Conservation (phyloP, 228 moss, liverwort and hornwort species). For the Sphagnum magellanicum region DNA sequence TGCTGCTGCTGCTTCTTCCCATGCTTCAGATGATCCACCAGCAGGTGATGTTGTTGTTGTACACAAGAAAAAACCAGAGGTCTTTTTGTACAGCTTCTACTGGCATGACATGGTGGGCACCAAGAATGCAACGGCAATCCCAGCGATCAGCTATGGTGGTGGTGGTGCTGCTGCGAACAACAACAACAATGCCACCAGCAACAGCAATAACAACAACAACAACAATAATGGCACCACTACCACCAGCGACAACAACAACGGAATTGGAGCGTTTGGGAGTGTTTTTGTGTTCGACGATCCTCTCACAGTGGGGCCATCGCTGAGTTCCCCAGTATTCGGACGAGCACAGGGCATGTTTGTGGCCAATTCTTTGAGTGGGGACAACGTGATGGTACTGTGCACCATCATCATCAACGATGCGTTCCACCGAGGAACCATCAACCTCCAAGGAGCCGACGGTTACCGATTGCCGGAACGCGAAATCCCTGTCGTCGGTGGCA, state of each 20-base stretch:
- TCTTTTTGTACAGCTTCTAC: slow-evolving; percentile 1
- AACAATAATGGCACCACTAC: too few relatives aligned
- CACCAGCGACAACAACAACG: not conserved
- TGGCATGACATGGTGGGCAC: slow-evolving; percentile 1
- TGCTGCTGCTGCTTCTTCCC: too few relatives aligned
- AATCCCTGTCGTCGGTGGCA: not conserved
- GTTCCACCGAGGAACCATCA: not conserved
- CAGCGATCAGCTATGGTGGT: not conserved
- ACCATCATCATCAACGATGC: not conserved
- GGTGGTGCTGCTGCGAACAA: not conserved
- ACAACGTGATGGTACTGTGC: slow-evolving; percentile 1
- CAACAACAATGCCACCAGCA: too few relatives aligned
- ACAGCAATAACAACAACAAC: too few relatives aligned
- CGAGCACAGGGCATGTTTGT: slow-evolving; percentile 5
- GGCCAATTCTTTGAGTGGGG: not conserved
- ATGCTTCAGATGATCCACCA: too few relatives aligned
- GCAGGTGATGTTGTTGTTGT: too few relatives aligned
- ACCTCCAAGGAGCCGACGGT: slow-evolving; percentile 1
- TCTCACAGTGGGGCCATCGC: slow-evolving; percentile 1
- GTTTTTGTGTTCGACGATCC: not conserved
- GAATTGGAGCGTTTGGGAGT: not conserved
- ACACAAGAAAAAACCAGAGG: too few relatives aligned
- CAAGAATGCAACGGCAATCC: not conserved
- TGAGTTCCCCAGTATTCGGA: not conserved
- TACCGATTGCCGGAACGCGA: slow-evolving; percentile 1